phyloP scores from a whole-genome alignment of 2,329 filamentous ascomycete species.

The Myriosclerotinia curreyana region DNA sequence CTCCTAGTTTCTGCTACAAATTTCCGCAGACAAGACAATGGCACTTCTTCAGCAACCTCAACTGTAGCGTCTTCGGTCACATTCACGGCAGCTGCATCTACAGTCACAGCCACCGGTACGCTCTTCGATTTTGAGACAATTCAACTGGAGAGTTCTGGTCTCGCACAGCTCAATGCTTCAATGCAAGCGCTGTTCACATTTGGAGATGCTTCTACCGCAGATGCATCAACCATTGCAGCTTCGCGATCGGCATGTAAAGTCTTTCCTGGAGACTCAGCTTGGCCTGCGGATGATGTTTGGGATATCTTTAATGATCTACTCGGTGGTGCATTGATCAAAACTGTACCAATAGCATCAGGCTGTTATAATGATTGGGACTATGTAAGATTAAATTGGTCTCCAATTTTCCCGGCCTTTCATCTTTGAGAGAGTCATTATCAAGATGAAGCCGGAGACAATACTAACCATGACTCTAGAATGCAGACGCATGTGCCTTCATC shows the following conservation, averaged over 20 bases:
- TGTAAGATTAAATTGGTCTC: neutral
- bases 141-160: neutral
- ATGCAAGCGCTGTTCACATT: constrained; percentile 13
- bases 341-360: constrained; percentile 44
- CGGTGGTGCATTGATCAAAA: constrained; percentile 45
- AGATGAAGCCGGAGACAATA: constrained; percentile 37
- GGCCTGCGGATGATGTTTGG: constrained; percentile 51
- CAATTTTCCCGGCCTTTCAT: neutral
- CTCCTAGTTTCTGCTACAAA: neutral
- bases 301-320: constrained; percentile 45
- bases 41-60: neutral
- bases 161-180: constrained; percentile 13
- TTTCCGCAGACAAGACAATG: neutral
- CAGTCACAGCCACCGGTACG: neutral
- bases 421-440: neutral
- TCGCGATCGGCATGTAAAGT: constrained; percentile 26
- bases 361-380: neutral
- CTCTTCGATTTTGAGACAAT: constrained; percentile 13
- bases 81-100: neutral
- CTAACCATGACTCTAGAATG: constrained; percentile 39
- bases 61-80: neutral
- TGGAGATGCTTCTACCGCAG: constrained; percentile 3
- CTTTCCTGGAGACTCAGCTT: constrained; percentile 37
- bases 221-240: neutral
- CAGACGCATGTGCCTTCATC: constrained; percentile 39